phyloP scores from a whole-genome alignment of 192 early-diverging fungal species.

The Umbelopsis ramanniana region DNA sequence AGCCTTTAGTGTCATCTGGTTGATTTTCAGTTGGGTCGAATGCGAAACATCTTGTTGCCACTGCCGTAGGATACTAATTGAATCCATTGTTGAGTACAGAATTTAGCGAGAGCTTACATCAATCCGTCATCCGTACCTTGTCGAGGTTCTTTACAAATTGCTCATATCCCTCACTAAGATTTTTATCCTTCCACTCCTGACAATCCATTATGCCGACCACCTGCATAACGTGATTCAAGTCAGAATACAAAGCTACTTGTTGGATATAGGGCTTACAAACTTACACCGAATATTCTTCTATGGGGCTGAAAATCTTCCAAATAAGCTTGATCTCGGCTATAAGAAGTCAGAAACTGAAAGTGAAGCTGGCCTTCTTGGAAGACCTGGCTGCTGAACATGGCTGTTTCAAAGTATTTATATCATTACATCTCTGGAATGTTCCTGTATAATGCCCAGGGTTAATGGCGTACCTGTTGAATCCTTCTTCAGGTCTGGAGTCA shows the following conservation, averaged over 20 bases:
- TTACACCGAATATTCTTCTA: conserved; percentile 74
- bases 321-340: conserved; percentile 68
- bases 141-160: conserved; percentile 62
- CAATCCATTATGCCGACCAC: conserved; percentile 87
- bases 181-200: conserved; percentile 60
- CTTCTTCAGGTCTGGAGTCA: conserved; percentile 65
- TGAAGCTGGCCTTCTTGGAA: conserved; percentile 71
- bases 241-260: background rate
- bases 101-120: background rate
- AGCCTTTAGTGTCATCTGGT: conserved; percentile 72
- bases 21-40: conserved; percentile 81
- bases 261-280: background rate
- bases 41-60: conserved; percentile 77
- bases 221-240: conserved; percentile 37
- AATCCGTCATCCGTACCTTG: conserved; percentile 50
- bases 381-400: conserved; percentile 60
- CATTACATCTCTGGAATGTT: no score
- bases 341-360: conserved; percentile 73
- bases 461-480: conserved; percentile 38
- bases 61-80: conserved; percentile 67
- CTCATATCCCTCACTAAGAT: conserved; percentile 62
- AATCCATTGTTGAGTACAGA: background rate
- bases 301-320: conserved; percentile 79
- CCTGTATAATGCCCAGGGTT: no score
- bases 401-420: conserved; percentile 22